Percentiles rank a stretch among this genome's conserved stretches.
These are phyloP conservation scores for Periglandula ipomoeae DNA, from an alignment of 2,329 filamentous ascomycete species.

Conservation along the genomic window DNA sequence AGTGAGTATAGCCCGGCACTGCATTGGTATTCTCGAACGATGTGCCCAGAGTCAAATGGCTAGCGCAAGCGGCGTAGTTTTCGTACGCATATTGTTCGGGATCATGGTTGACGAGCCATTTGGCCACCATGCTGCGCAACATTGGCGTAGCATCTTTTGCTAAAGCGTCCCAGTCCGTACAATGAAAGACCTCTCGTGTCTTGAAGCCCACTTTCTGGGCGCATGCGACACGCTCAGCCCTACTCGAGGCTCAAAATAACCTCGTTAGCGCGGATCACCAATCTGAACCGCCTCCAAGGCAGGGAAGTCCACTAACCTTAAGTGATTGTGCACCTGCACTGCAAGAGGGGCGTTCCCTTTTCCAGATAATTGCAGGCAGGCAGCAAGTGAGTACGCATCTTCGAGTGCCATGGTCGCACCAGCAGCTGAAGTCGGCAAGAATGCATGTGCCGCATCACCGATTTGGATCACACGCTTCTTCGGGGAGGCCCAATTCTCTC, in stretches of 20 bases:
- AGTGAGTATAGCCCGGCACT: no score
- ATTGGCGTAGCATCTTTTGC: neutral
- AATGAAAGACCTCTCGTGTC: neutral
- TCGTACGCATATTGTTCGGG: neutral
- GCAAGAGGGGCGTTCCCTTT: neutral
- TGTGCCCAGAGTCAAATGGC: neutral
- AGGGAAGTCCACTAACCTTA: neutral
- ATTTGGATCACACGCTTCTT: neutral
- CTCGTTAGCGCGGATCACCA: no score
- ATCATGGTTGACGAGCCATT: neutral
- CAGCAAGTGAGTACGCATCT: neutral
- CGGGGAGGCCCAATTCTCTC: neutral
- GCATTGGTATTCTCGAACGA: neutral
- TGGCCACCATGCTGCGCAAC: neutral
- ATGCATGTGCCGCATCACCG: neutral
- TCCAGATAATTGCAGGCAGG: neutral
- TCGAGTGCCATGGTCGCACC: neutral
- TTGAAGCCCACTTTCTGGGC: neutral
- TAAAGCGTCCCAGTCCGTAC: neutral
- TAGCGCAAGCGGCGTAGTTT: neutral
- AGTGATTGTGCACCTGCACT: neutral
- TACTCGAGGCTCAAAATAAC: no score
- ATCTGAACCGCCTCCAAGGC: no score
- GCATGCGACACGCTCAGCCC: no score
- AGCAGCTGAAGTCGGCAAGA: neutral